Evolutionary conservation across 2,329 filamentous ascomycete species (phyloP), one percentile per base, ranked within the genome.

Genomic region (Aspergillus glaucus): DNA sequence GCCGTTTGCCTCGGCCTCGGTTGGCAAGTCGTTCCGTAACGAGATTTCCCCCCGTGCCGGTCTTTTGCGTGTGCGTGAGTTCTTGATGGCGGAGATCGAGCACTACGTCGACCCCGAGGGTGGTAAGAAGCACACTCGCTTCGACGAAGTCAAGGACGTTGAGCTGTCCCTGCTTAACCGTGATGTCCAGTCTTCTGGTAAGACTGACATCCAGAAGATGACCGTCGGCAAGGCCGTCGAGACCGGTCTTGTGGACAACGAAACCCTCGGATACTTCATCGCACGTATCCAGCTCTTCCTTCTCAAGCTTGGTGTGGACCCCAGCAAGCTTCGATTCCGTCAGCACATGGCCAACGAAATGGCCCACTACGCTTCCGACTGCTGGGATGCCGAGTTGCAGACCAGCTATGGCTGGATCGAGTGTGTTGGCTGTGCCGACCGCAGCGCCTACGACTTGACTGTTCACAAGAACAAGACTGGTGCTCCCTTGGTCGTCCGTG

Each of bases 71-170:
- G 93, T 98, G 40, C 88, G 93, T 61, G 93, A 98, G 70, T 97
- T 98, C 75, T 74, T 96, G 61, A 97, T 98, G 93, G 93, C 92
- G 21, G 93, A 98, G 74, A 95, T 98, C 60, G 93, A 98, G 76
- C 93, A 98, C 71, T 98, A 88, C 66, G 93, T 98, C 58, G 93
- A 98, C 63, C 93, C 93, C 9, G 79, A 93, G 63, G 84, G 89
- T 65, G 89, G 90, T 72, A 98, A 98, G 82, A 94, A 93, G 75
- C 93, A 98, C 69, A 74, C 79, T 46, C 86, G 91, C 49, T 98
- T 98, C 72, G 73, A 82, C 42, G 88, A 95, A 62, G 85, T 98
- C 50, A 85, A 88, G 64, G 77, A 95, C 59, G 74, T 93, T 43
- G 86, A 95, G 75, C 79, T 98, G 50, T 81, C 85, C 47, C 81